A percentile compares a stretch with the other conserved stretches of the same genome.
Conservation (phyloP, 192 early-diverging fungal genomes). For the Rhizophagus clarus region DNA sequence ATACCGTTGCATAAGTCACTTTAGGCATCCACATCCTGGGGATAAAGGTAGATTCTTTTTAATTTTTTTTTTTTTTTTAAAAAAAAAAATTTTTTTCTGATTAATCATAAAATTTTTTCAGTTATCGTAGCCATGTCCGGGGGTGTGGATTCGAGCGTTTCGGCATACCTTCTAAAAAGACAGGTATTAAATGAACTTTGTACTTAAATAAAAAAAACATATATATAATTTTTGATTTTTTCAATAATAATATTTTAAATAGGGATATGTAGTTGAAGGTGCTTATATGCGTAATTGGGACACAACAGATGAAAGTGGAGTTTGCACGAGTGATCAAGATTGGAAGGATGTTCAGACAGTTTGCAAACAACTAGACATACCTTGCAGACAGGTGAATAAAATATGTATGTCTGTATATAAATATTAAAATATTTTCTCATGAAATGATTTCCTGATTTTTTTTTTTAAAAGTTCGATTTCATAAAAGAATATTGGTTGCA, state of each 20-base stretch:
- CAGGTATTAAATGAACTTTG: constrained; percentile 37
- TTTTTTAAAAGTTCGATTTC: constrained; percentile 63
- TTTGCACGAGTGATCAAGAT: constrained; percentile 77
- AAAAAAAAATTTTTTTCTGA: background rate
- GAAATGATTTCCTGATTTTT: constrained; percentile 15
- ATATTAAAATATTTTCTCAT: background rate
- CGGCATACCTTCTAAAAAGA: constrained; percentile 71
- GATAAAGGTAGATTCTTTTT: background rate
- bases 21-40: background rate
- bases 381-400: constrained; percentile 30
- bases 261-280: constrained; percentile 68
- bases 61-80: background rate
- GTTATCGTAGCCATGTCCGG: constrained; percentile 91
- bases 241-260: background rate
- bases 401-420: background rate
- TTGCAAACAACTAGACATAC: constrained; percentile 69
- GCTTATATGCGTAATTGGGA: constrained; percentile 99
- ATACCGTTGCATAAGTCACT: background rate
- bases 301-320: constrained; percentile 71
- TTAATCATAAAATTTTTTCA: background rate
- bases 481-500: constrained; percentile 89
- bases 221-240: background rate
- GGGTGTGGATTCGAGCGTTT: constrained; percentile 92
- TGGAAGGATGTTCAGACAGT: constrained; percentile 77
- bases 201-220: background rate